These are phyloP conservation scores for Pulveroboletus ravenelii DNA, from an alignment of 768 basidiomycete genomes.

Conservation along the genomic window DNA sequence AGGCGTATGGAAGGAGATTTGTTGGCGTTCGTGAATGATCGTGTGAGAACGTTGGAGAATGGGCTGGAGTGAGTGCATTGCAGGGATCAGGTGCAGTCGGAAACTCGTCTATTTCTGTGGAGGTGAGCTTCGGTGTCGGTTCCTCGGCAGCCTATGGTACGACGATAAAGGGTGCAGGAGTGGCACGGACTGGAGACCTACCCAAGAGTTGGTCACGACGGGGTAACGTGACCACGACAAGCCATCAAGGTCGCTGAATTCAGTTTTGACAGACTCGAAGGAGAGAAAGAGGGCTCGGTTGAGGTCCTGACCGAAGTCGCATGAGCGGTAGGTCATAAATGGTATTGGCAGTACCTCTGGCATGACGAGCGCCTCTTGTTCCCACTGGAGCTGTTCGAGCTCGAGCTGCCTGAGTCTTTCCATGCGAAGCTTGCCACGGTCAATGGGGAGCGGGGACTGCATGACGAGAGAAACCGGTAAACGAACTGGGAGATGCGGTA, in stretches of 20 bases:
- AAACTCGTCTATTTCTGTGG: slow-evolving; percentile 18
- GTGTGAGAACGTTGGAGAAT: slow-evolving; percentile 3
- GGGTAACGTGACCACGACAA: slow-evolving; percentile 44
- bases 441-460: slow-evolving; percentile 27
- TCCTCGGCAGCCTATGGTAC: slow-evolving; percentile 21
- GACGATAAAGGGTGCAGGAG: not conserved
- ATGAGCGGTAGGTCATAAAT: slow-evolving; percentile 2
- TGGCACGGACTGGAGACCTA: slow-evolving; percentile 8
- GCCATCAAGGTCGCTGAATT: slow-evolving; percentile 60
- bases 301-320: slow-evolving; percentile 23
- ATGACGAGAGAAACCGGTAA: slow-evolving; percentile 9
- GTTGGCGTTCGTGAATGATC: not conserved
- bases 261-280: slow-evolving; percentile 53
- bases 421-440: slow-evolving; percentile 45
- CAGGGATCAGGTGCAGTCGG: slow-evolving; percentile 5
- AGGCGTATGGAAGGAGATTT: slow-evolving; percentile 20
- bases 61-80: slow-evolving; percentile 5
- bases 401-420: slow-evolving; percentile 46
- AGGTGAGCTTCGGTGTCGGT: slow-evolving; percentile 26
- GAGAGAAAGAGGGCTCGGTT: slow-evolving; percentile 33
- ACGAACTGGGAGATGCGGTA: not conserved
- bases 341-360: slow-evolving; percentile 42
- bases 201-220: slow-evolving; percentile 27
- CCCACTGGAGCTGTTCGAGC: slow-evolving; percentile 49
- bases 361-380: slow-evolving; percentile 52